Percentiles rank a stretch among this genome's conserved stretches.
These are phyloP conservation scores for Claviceps sp. DNA, from an alignment of 2,329 filamentous ascomycete genomes.

Conservation along the genomic window DNA sequence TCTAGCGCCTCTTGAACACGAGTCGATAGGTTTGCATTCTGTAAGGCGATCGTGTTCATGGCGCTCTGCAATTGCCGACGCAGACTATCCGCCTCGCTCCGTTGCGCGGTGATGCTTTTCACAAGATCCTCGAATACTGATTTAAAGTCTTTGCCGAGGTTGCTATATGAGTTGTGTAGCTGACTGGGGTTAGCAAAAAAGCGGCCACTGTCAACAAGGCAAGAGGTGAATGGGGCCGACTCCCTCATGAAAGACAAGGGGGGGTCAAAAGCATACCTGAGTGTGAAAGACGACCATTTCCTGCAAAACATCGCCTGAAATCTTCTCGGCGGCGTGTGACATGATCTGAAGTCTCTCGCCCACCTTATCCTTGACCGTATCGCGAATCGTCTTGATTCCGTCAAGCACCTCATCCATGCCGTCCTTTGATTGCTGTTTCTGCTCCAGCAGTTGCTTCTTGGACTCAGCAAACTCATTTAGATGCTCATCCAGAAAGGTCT, in stretches of 20 bases:
- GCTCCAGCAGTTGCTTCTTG: slow-evolving; percentile 52
- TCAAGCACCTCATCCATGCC: slow-evolving; percentile 86
- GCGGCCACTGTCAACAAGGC: too few species aligned
- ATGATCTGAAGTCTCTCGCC: slow-evolving; percentile 74
- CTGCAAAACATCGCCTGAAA: slow-evolving; percentile 75
- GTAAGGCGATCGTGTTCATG: slow-evolving; percentile 51
- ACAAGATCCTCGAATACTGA: slow-evolving; percentile 69
- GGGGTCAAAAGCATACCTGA: slow-evolving; percentile 29
- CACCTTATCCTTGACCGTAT: slow-evolving; percentile 76
- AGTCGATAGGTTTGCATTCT: slow-evolving; percentile 52
- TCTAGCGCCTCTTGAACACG: slow-evolving; percentile 57
- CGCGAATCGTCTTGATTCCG: slow-evolving; percentile 79
- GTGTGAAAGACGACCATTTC: slow-evolving; percentile 77
- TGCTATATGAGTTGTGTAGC: slow-evolving; percentile 73
- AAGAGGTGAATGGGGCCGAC: too few species aligned
- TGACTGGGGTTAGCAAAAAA: slow-evolving; percentile 19
- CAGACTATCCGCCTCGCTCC: slow-evolving; percentile 59
- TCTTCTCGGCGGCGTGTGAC: slow-evolving; percentile 71
- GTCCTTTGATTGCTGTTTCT: slow-evolving; percentile 57
- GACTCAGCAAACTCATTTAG: slow-evolving; percentile 53
- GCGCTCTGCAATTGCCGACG: slow-evolving; percentile 59
- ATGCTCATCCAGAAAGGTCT: slow-evolving; percentile 57
- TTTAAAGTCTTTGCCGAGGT: slow-evolving; percentile 77
- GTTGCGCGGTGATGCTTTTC: slow-evolving; percentile 61
- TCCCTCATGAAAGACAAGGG: too few species aligned